Evolutionary conservation across 495 filamentous ascomycete species (phyloP), one percentile per base, ranked within the genome.

Genomic region (Penicillium chermesinum): DNA sequence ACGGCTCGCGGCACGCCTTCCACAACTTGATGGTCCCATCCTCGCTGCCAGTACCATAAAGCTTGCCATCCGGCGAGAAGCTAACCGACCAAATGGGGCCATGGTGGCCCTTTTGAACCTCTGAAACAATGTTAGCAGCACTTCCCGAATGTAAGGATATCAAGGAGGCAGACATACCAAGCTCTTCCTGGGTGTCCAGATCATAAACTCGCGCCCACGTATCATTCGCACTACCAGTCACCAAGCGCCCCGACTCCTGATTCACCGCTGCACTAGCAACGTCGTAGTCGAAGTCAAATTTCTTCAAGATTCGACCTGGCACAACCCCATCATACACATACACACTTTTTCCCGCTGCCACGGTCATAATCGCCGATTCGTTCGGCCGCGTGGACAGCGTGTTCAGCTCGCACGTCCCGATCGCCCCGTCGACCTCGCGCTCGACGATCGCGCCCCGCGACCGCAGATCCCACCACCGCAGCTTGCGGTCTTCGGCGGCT

Each of bases 21-120:
- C 84, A 87, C 73, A 98, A 73, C 68, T 97, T 98, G 61, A 98
- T 91, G 0, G 93, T 98, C 35, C 93, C 93, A 63, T 98, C 93
- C 59, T 98, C 93, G 35, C 90, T 96, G 19, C 90, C 93, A 1
- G 94, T 97, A 7, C 89, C 91, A 64, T 96, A 98, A 10, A 97
- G 69, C 64, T 91, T 96, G 20, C 89, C 90, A 65, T 97, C 91
- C 1, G 93, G 93, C 8, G 88, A 91, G 70, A 97, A 97, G 44
- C 82, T 83, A 43, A 94, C 79, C 15, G 87, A 93, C 94, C 93
- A 97, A 47, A 97, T 91, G 8, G 91, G 91, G 10, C 94, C 93
- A 62, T 98, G 93, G 61, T 97, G 94, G 16, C 93, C 94, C 66
- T 96, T 97, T 75, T 94, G 89, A 15, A 93, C 83, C 57, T 98